Percentiles rank a stretch among this genome's conserved stretches.
Conservation (phyloP, 2,329 filamentous ascomycete species). For the Aureobasidium sp. region DNA sequence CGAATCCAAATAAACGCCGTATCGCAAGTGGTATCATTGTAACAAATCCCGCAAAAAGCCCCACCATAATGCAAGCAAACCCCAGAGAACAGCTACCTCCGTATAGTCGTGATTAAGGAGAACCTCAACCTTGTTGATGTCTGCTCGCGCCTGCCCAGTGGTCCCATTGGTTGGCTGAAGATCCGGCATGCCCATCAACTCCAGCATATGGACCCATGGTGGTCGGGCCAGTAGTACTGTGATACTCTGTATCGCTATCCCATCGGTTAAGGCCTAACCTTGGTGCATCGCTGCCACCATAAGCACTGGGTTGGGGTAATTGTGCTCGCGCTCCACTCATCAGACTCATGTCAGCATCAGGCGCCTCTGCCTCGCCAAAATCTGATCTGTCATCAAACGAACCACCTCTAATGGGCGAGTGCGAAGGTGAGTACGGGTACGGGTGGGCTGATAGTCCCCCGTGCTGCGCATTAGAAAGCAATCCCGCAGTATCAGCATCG, state of each 20-base stretch:
- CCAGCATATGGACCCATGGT: background rate
- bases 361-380: background rate
- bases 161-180: conserved; percentile 7
- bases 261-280: background rate
- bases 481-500: conserved; percentile 1
- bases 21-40: conserved; percentile 9
- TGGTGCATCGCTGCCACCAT: background rate
- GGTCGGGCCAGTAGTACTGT: background rate
- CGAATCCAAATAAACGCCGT: background rate
- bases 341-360: background rate
- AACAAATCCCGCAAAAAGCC: background rate
- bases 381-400: background rate
- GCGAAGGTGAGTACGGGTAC: conserved; percentile 7
- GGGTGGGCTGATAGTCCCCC: background rate
- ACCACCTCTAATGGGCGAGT: background rate
- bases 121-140: conserved; percentile 8
- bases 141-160: conserved; percentile 17
- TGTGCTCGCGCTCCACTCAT: background rate
- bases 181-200: background rate
- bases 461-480: conserved; percentile 14
- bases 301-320: background rate
- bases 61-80: background rate
- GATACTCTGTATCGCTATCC: conserved; percentile 13
- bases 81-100: background rate
- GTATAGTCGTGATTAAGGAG: background rate